Evolutionary conservation across 2,329 filamentous ascomycete genomes (phyloP).

Genomic region (Ilyonectria destructans): DNA sequence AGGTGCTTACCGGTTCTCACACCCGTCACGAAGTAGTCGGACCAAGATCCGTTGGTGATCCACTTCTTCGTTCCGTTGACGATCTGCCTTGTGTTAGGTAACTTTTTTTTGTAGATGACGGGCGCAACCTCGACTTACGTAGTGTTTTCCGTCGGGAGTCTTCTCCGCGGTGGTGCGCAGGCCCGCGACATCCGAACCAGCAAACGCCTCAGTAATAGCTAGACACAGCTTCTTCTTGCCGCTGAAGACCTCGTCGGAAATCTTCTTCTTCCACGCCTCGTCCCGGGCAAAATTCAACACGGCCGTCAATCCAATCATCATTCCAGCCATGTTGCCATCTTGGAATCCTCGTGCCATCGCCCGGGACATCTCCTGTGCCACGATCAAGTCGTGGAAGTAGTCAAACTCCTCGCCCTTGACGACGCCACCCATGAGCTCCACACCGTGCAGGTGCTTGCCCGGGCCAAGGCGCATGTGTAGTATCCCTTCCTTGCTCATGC

Average conservation of each 20-base stretch:
- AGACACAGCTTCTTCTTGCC: slow-evolving; percentile 92
- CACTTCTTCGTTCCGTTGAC: slow-evolving; percentile 87
- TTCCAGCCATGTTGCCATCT: slow-evolving; percentile 89
- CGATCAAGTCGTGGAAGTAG: slow-evolving; percentile 88
- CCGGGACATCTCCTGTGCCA: slow-evolving; percentile 81
- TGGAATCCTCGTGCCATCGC: slow-evolving; percentile 85
- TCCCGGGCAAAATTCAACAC: slow-evolving; percentile 85
- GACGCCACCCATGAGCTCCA: slow-evolving; percentile 77
- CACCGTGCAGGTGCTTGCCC: slow-evolving; percentile 84
- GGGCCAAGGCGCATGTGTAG: slow-evolving; percentile 89
- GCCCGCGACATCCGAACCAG: slow-evolving; percentile 84
- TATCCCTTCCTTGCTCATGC: slow-evolving; percentile 82
- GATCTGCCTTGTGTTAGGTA: slow-evolving; percentile 54
- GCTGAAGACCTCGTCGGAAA: slow-evolving; percentile 81
- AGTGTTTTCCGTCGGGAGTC: slow-evolving; percentile 82
- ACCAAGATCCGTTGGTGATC: slow-evolving; percentile 88
- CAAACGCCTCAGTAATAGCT: slow-evolving; percentile 91
- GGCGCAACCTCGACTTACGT: slow-evolving; percentile 63
- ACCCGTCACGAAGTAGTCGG: slow-evolving; percentile 87
- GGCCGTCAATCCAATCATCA: slow-evolving; percentile 87
- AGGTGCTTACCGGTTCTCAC: slow-evolving; percentile 86
- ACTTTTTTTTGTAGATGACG: slow-evolving; percentile 20
- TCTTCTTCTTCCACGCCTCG: slow-evolving; percentile 74
- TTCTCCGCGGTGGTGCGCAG: slow-evolving; percentile 85
- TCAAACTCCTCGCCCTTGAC: slow-evolving; percentile 87